Base-by-base conservation (phyloP, 192 early-diverging fungal genomes). In the Mortierella alpina region DNA sequence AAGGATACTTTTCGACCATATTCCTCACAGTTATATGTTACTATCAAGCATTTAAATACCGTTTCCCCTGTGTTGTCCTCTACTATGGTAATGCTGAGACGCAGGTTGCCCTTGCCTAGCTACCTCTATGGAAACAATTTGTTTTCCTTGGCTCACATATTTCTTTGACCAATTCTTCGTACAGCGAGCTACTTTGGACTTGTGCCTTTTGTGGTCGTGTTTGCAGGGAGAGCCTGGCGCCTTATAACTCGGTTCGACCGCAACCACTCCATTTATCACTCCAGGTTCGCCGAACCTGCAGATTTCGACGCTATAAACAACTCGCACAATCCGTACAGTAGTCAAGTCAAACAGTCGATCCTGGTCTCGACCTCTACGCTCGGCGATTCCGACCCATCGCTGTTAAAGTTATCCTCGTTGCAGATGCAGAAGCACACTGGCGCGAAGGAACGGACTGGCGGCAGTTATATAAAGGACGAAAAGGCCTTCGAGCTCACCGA, bases 171-270 rank as follows among this genome's bases (percentile, higher is more conserved):
- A 18, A 41, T 40, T 53, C 10, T 40, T 45, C 9, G 12, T 39
- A 9, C 22, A 65, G 72, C 48, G 48, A 59, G 59, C 5, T 72
- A 80, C 48, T 54, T 68, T 15, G 70, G 53, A 0, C 39, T 80
- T 18, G 15, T 80, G 7, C 70, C 77, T 2, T 80, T 72, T 51
- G 60, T 80, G 9, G 58, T 80, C 14, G 20, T 68, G 18, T 63
- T 72, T 17, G 47, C 70, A 0, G 77, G 52, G 13, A 44, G 77
- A 68, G 66, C 39, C 10, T 80, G 77, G 77, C 69, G 77, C 20
- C 77, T 80, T 8, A 68, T 80, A 40, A 68, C 58, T 7, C 57
- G 77, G 45, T 49, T 72, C 42, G 65, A 80, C 18, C 77, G 77
- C 53, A 80, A 80, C 49, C 44, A 52, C 9, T 65, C 70, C 55